Evolutionary conservation across 1,284 basidiomycete genomes (phyloP), one percentile per base, ranked within the genome.

Genomic region (Ceratobasidium sp.): DNA sequence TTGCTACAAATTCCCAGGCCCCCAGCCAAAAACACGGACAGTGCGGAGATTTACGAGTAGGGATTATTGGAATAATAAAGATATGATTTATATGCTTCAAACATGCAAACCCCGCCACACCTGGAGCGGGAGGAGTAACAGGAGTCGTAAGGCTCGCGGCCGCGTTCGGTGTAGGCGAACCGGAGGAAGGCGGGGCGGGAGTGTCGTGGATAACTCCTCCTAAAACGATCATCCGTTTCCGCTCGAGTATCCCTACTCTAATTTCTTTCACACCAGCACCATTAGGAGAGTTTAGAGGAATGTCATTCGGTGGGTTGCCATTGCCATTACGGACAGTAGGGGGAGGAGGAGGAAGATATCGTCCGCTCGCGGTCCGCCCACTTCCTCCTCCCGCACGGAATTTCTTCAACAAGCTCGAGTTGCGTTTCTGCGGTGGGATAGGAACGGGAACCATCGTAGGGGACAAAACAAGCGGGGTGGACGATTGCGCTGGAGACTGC

Each of bases 131-230:
- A 8, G 58, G 58, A 61, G 44, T 61, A 0, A 41, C 38, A n/a
- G 58, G 28, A 5, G 58, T 7, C 35, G 35, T 11, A 11, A 11
- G 35, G 35, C 35, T 38, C 35, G 11, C 35, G 35, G 6, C 35
- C 11, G 35, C 11, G 18, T 61, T 61, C 1, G 58, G 58, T 26
- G 41, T 61, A 3, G 57, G 57, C 13, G 57, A 41, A 1, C 35
- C 57, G 16, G 16, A n/a, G n/a, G 28, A 21, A 18, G 35, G 57
- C 23, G 66, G 66, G 4, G 41, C 16, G 3, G 66, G 66, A 13
- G 66, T 70, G 28, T 70, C 66, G 49, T 70, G 57, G 26, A 70
- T 70, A 49, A 70, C 47, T 35, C 57, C 66, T 57, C 66, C 66
- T 57, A 52, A 70, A 28, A 54, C 66, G 18, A 70, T n/a, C 13